Base-by-base conservation (phyloP, 164 flowering plant genomes). In the Umbilicus rupestris region DNA sequence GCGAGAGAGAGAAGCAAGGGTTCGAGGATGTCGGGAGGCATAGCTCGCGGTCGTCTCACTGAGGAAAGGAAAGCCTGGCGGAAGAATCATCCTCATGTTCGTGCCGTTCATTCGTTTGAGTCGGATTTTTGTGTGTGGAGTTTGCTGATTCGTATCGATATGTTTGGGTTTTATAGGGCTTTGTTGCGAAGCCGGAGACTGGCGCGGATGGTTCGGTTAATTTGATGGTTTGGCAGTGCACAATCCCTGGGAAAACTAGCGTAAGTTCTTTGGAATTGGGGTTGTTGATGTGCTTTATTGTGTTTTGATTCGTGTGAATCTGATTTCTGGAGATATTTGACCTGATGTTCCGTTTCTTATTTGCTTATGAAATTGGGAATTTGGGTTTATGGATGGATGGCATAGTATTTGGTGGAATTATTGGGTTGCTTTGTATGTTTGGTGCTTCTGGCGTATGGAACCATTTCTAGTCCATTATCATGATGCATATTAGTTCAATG, bases 51-150 rank as follows among this genome's bases (percentile, higher is more conserved):
- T 7, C 90, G 96, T 41, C 82, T 87, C 11, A 74, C 92, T 0
- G 96, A 89, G 69, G 96, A 89, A 74, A 78, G 92, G 24, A 89
- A 89, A 71, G 75, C 92, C 1, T 87, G 96, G 96, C 82, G 96
- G 4, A 89, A 83, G 81, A 89, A 85, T 70, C 96, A 89, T 46
- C 96, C 88, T 20, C 92, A 89, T 71, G 92, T 89, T 20, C 64
- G 85, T 78, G 2, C 19, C 11, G 14, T 7, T 26, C 24, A 5
- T 24, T 24, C 3, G 4, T 22, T 52, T 26, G 11, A 47, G 8
- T 55, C 28, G 60, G 33, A 10, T 55, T 55, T 55, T 52, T 6
- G 16, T 28, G 33, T 55, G 19, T 26, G 0, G 7, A 17, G 8
- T 22, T 2, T 12, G 10, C 1, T 55, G 60, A 26, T 26, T 55